These are phyloP conservation scores for Nematodospora valgi DNA, from an alignment of 805 yeast genomes.

Conservation along the genomic window DNA sequence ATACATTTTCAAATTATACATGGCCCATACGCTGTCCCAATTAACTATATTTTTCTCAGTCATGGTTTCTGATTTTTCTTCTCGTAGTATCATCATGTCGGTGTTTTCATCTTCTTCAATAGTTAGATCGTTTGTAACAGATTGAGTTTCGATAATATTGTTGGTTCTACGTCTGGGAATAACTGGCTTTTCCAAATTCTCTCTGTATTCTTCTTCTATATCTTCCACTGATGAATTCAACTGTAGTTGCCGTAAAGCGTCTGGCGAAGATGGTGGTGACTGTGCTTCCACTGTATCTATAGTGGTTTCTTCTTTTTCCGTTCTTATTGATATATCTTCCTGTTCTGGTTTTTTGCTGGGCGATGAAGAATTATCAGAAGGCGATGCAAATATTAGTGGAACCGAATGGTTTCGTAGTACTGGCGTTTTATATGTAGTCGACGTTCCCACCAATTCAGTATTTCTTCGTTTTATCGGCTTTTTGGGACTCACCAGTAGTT, in stretches of 20 bases:
- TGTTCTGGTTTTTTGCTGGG: background rate
- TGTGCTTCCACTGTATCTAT: constrained; percentile 5
- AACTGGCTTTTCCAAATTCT: constrained; percentile 1
- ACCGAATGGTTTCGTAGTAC: background rate
- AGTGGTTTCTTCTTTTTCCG: background rate
- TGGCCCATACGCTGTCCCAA: constrained; percentile 50
- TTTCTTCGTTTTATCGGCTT: constrained; percentile 7
- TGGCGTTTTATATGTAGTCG: background rate
- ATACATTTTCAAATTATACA: constrained; percentile 44
- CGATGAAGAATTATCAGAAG: constrained; percentile 1
- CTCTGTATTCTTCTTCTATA: no score
- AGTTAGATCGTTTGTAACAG: constrained; percentile 4
- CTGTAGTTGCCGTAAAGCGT: no score
- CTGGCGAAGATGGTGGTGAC: constrained; percentile 7
- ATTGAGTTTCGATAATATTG: constrained; percentile 15
- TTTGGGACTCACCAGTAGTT: background rate
- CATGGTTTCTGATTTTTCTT: constrained; percentile 12
- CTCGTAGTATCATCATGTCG: constrained; percentile 9
- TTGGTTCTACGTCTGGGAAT: constrained; percentile 10
- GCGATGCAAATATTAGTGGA: constrained; percentile 4
- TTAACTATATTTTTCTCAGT: constrained; percentile 13
- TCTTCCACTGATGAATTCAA: constrained; percentile 7
- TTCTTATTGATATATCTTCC: background rate
- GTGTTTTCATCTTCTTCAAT: background rate
- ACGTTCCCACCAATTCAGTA: background rate